These are phyloP conservation scores for Blastobotrys raffinosifermentans DNA, from an alignment of 1,139 yeast species.

Conservation along the genomic window DNA sequence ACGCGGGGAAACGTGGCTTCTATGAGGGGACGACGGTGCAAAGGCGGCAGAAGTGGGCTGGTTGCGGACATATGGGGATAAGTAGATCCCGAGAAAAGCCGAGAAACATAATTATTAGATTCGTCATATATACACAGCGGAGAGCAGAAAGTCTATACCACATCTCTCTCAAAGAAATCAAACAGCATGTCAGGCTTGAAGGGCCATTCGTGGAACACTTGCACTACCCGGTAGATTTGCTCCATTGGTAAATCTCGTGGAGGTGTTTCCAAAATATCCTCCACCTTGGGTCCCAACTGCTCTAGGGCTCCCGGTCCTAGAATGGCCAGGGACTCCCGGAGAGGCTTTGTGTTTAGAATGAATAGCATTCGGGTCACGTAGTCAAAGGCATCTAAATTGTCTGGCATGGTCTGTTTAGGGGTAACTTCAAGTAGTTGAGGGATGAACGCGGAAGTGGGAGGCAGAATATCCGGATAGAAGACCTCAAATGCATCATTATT, in stretches of 20 bases:
- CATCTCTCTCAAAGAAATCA: constrained; percentile 35
- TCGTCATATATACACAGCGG: no score
- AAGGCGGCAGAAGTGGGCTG: no score
- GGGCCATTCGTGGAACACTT: constrained; percentile 69
- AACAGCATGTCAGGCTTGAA: constrained; percentile 63
- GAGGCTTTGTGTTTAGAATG: constrained; percentile 45
- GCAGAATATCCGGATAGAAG: neutral
- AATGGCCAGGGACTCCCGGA: constrained; percentile 45
- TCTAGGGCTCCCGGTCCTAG: constrained; percentile 76
- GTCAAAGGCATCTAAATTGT: constrained; percentile 54
- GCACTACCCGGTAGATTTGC: constrained; percentile 49
- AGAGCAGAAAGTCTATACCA: no score
- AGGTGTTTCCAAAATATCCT: constrained; percentile 40
- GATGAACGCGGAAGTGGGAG: neutral
- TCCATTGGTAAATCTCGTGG: constrained; percentile 48
- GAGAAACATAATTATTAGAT: no score
- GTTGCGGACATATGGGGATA: no score
- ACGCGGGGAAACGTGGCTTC: no score
- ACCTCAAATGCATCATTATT: neutral
- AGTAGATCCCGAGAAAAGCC: no score
- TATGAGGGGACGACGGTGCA: no score
- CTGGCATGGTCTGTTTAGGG: constrained; percentile 26
- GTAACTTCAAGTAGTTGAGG: constrained; percentile 25
- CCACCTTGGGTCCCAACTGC: constrained; percentile 47
- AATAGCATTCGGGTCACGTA: constrained; percentile 61